phyloP scores from a whole-genome alignment of 2,329 filamentous ascomycete species.

The Monilinia fructigena region DNA sequence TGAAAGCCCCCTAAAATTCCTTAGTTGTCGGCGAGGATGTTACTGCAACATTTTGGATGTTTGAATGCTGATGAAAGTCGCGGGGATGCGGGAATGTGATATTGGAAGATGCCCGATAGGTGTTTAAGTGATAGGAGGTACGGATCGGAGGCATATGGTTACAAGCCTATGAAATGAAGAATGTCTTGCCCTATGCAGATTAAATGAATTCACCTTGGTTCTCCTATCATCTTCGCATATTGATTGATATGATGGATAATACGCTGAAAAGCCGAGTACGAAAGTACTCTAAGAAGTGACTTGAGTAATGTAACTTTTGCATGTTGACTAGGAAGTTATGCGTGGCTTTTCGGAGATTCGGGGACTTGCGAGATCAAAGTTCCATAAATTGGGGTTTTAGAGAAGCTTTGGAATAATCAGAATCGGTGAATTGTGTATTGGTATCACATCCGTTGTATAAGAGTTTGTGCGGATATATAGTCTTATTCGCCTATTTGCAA shows the following conservation, averaged over 20 bases:
- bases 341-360: constrained; percentile 23
- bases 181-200: constrained; percentile 23
- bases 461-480: not conserved
- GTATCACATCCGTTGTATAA: not conserved
- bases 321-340: constrained; percentile 5
- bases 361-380: constrained; percentile 19
- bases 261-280: constrained; percentile 4
- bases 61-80: not conserved
- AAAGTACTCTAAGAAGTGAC: constrained; percentile 5
- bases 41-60: constrained; percentile 12
- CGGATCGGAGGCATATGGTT: constrained; percentile 12
- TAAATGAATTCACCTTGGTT: constrained; percentile 4
- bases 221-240: constrained; percentile 14
- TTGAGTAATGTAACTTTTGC: constrained; percentile 12
- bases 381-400: not conserved
- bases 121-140: not conserved
- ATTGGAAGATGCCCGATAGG: constrained; percentile 16
- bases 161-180: constrained; percentile 7
- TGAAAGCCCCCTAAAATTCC: not conserved
- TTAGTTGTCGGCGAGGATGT: constrained; percentile 21
- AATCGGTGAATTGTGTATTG: constrained; percentile 7
- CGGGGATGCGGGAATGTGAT: constrained; percentile 10
- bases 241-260: not conserved
- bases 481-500: not conserved
- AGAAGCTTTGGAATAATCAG: constrained; percentile 18